Conservation (phyloP, 768 basidiomycete species). For the Russula sp. region DNA sequence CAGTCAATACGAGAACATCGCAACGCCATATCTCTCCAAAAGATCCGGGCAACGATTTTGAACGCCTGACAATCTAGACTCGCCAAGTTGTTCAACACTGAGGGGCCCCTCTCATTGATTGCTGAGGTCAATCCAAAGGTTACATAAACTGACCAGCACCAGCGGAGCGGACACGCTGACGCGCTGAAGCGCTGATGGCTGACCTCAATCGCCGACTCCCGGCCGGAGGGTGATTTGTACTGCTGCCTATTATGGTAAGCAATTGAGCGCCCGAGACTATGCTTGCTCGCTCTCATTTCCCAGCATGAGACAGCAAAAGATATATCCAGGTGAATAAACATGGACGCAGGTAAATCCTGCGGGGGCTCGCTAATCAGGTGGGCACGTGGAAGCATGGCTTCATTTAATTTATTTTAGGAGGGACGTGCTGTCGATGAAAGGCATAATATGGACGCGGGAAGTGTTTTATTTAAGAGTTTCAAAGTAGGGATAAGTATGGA, state of each 20-base stretch:
- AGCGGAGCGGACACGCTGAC: no score
- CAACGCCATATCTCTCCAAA: background rate
- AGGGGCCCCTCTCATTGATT: background rate
- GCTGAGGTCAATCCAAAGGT: background rate
- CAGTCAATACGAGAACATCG: conserved; percentile 14
- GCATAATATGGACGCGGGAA: no score
- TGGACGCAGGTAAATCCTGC: no score
- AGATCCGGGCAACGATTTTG: conserved; percentile 13
- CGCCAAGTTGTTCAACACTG: background rate
- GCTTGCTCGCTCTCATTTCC: background rate
- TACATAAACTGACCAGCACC: background rate
- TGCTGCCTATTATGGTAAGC: background rate
- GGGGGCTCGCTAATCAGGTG: no score
- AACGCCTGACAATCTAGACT: background rate
- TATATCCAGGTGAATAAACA: no score
- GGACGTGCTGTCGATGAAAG: no score
- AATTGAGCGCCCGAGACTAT: background rate
- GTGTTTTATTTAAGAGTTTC: no score
- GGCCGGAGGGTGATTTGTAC: background rate
- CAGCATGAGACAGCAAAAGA: background rate
- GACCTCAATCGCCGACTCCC: background rate
- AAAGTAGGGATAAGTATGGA: no score
- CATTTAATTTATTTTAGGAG: no score
- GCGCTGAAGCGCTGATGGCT: background rate
- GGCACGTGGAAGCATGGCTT: no score